These are phyloP conservation scores for Nicotiana paniculata DNA, from an alignment of 257 asterid species.

Conservation along the genomic window DNA sequence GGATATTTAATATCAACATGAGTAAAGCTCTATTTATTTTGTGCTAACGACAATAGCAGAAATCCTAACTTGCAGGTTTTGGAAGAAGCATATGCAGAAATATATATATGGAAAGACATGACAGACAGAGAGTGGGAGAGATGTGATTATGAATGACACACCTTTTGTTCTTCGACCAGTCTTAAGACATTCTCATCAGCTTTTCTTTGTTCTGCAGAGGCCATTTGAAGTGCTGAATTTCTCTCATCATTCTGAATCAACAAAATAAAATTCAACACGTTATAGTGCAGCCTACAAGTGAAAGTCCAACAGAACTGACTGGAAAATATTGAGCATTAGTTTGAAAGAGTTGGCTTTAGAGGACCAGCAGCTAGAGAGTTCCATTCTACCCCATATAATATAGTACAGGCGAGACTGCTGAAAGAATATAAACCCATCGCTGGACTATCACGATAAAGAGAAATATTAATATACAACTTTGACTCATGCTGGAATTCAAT, in stretches of 20 bases:
- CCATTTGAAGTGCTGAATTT: constrained; percentile 63
- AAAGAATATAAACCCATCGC: neutral
- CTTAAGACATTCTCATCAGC: constrained; percentile 71
- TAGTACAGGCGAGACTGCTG: neutral
- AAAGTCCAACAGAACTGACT: no score
- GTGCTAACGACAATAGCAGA: neutral
- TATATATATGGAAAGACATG: constrained; percentile 7
- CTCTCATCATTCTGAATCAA: constrained; percentile 58
- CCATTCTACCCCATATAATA: neutral
- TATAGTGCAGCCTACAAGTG: no score
- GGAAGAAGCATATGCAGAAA: neutral
- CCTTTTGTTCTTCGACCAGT: constrained; percentile 84
- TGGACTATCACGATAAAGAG: neutral
- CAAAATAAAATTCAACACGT: neutral
- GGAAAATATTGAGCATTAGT: no score
- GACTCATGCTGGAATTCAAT: constrained; percentile 1
- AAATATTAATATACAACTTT: neutral
- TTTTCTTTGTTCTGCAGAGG: constrained; percentile 74
- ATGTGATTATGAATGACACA: constrained; percentile 15
- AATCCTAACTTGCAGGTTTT: neutral
- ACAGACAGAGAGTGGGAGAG: neutral
- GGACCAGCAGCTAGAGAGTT: neutral
- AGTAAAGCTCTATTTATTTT: neutral
- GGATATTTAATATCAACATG: constrained; percentile 21
- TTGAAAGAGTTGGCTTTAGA: neutral